Percentiles rank a stretch among this genome's conserved stretches.
Conservation (phyloP, 768 basidiomycete species). For the Saitozyma sp. region DNA sequence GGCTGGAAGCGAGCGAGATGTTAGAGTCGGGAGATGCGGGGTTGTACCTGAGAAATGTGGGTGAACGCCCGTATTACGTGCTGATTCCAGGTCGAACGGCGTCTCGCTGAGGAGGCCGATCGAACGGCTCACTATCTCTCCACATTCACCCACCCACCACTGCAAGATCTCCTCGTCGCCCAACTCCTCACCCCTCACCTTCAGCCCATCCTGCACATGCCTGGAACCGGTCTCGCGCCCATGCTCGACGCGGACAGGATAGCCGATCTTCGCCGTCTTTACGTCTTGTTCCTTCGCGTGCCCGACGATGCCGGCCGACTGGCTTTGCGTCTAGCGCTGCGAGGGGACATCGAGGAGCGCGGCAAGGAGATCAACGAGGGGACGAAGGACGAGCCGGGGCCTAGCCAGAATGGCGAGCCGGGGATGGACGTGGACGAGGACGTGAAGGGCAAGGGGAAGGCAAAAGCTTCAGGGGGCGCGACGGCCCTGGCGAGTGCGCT, state of each 20-base stretch:
- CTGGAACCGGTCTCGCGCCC: constrained; percentile 76
- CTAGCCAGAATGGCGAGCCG: constrained; percentile 14
- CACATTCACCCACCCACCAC: constrained; percentile 66
- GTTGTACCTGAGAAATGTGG: constrained; percentile 75
- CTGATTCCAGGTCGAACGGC: constrained; percentile 67
- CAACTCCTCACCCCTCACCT: constrained; percentile 77
- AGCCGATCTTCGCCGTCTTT: constrained; percentile 75
- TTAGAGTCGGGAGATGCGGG: constrained; percentile 74
- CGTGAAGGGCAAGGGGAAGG: constrained; percentile 59
- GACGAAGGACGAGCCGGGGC: constrained; percentile 10
- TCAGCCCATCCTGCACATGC: constrained; percentile 70
- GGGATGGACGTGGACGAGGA: constrained; percentile 26
- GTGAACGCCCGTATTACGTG: constrained; percentile 41
- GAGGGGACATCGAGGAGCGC: constrained; percentile 68
- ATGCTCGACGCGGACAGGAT: constrained; percentile 82
- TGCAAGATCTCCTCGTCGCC: constrained; percentile 74
- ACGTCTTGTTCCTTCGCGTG: constrained; percentile 65
- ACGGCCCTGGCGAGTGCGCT: constrained; percentile 65
- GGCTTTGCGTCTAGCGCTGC: constrained; percentile 66
- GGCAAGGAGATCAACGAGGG: constrained; percentile 77
- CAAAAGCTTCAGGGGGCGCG: constrained; percentile 42
- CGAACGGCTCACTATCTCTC: constrained; percentile 84
- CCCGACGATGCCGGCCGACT: constrained; percentile 67
- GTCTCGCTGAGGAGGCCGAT: constrained; percentile 78
- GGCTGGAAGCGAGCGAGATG: constrained; percentile 68